phyloP scores from a whole-genome alignment of 2,329 filamentous ascomycete species.

The Neonectria faginata region DNA sequence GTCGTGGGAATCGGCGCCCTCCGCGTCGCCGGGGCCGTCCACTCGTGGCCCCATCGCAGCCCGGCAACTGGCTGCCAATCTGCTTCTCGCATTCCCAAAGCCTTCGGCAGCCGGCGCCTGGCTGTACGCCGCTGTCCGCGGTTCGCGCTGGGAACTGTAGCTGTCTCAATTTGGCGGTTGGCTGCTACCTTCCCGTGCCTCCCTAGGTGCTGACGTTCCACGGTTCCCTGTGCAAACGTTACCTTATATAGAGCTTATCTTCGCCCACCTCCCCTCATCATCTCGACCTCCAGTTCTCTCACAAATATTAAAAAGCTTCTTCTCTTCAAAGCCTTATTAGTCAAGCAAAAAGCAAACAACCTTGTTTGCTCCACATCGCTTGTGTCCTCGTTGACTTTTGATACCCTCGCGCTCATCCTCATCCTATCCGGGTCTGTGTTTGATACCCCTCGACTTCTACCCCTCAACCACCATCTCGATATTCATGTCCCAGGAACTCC shows the following conservation, averaged over 20 bases:
- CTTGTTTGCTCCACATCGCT: constrained; percentile 13
- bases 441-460: constrained; percentile 20
- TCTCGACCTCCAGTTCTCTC: constrained; percentile 9
- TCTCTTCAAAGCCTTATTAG: constrained; percentile 14
- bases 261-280: constrained; percentile 7
- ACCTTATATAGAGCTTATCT: constrained; percentile 29
- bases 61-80: constrained; percentile 38
- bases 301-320: constrained; percentile 10
- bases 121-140: constrained; percentile 42
- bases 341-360: constrained; percentile 10
- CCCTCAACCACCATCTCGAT: constrained; percentile 20
- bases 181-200: constrained; percentile 9
- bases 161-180: constrained; percentile 23
- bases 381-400: constrained; percentile 5
- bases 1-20: constrained; percentile 45
- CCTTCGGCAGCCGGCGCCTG: constrained; percentile 42
- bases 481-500: constrained; percentile 31
- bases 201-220: constrained; percentile 16
- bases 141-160: constrained; percentile 31
- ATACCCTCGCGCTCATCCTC: constrained; percentile 5
- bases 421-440: constrained; percentile 2
- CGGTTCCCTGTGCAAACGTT: constrained; percentile 11
- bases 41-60: constrained; percentile 39
- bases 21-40: constrained; percentile 41
- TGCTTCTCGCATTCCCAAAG: constrained; percentile 21